These are phyloP conservation scores for Boletus semigastroideus DNA, from an alignment of 1,284 basidiomycete genomes.

Conservation along the genomic window DNA sequence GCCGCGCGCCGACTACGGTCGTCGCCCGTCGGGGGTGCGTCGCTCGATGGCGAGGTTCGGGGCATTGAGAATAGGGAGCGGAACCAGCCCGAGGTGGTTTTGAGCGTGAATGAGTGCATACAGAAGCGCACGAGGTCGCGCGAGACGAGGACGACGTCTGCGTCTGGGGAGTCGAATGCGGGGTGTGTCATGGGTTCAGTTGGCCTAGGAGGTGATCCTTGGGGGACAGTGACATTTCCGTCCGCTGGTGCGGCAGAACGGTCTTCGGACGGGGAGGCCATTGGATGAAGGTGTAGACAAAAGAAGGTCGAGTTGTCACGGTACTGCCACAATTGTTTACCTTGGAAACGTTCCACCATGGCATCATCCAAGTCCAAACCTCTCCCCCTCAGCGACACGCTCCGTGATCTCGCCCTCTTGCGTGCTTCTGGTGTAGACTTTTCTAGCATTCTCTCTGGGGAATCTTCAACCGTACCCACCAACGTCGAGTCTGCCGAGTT, in stretches of 20 bases:
- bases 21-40: neutral
- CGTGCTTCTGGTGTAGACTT: conserved; percentile 60
- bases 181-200: conserved; percentile 38
- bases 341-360: conserved; percentile 22
- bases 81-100: conserved; percentile 60
- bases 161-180: conserved; percentile 46
- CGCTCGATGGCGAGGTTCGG: conserved; percentile 25
- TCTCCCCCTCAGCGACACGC: conserved; percentile 56
- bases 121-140: conserved; percentile 51
- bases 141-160: conserved; percentile 49
- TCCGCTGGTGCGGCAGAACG: neutral
- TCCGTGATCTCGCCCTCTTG: conserved; percentile 72
- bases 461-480: conserved; percentile 11
- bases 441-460: conserved; percentile 38
- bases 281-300: neutral
- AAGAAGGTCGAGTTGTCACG: neutral
- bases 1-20: conserved; percentile 37
- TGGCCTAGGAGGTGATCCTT: neutral
- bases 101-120: conserved; percentile 54
- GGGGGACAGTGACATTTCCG: neutral
- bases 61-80: conserved; percentile 59
- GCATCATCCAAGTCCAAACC: conserved; percentile 45
- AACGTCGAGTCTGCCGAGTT: conserved; percentile 24
- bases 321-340: neutral
- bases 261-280: conserved; percentile 22